phyloP scores from a whole-genome alignment of 441 rosid genomes.

The Biscutella laevigata region DNA sequence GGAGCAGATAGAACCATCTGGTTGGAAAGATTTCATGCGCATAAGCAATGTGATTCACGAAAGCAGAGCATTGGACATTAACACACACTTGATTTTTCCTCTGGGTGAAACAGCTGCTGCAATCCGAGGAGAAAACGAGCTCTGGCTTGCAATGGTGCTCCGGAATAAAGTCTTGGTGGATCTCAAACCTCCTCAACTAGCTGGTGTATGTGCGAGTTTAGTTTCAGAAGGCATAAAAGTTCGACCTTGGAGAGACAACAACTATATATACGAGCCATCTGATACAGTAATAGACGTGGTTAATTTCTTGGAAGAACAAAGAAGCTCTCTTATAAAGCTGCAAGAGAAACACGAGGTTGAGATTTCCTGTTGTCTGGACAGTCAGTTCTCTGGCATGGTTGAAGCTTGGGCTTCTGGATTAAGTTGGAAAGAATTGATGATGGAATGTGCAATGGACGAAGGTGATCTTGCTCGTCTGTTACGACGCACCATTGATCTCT shows the following conservation, averaged over 20 bases:
- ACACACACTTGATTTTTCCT: conserved; percentile 66
- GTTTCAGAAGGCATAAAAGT: conserved; percentile 89
- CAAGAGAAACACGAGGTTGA: conserved; percentile 74
- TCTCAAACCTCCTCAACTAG: conserved; percentile 79
- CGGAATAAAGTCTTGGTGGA: conserved; percentile 55
- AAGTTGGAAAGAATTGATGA: conserved; percentile 88
- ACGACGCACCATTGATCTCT: conserved; percentile 68
- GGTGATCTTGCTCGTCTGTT: conserved; percentile 87
- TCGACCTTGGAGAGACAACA: conserved; percentile 61
- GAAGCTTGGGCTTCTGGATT: conserved; percentile 97
- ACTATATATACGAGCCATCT: conserved; percentile 67
- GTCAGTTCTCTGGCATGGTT: conserved; percentile 89
- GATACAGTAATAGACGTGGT: conserved; percentile 45
- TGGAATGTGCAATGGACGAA: conserved; percentile 96
- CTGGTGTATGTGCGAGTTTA: conserved; percentile 70
- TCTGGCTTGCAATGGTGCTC: conserved; percentile 89
- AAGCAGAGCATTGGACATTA: conserved; percentile 66
- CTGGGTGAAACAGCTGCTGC: conserved; percentile 95
- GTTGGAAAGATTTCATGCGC: conserved; percentile 89
- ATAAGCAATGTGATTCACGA: conserved; percentile 84
- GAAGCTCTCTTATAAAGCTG: conserved; percentile 45
- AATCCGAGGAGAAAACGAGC: conserved; percentile 86
- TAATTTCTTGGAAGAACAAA: conserved; percentile 55
- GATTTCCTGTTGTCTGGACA: conserved; percentile 61
- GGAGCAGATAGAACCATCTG: conserved; percentile 83